phyloP scores from a whole-genome alignment of 1,284 basidiomycete species.

The Heterobasidion parviporum region DNA sequence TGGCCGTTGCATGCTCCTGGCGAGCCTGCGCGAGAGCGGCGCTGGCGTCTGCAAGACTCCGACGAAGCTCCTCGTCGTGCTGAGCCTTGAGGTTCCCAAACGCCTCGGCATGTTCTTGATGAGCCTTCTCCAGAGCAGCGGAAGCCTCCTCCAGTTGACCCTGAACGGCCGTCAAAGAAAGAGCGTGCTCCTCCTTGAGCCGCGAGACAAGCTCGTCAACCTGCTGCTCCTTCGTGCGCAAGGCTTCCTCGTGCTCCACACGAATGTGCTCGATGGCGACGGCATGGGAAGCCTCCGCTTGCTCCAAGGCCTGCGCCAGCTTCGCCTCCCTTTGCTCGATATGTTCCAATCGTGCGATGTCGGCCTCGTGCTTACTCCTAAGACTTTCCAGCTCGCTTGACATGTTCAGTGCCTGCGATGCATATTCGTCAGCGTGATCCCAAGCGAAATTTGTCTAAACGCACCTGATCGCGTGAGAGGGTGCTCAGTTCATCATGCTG shows the following conservation, averaged over 20 bases:
- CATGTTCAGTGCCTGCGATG: constrained; percentile 68
- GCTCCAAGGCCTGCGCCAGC: constrained; percentile 40
- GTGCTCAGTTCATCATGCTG: constrained; percentile 75
- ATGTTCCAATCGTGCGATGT: constrained; percentile 40
- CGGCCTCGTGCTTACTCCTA: constrained; percentile 49
- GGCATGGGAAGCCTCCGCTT: constrained; percentile 37
- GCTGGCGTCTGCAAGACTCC: constrained; percentile 32
- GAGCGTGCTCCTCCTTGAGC: constrained; percentile 34
- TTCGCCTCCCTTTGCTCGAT: constrained; percentile 49
- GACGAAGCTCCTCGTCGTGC: constrained; percentile 25
- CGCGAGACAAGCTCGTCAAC: constrained; percentile 36
- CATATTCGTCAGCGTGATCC: background rate
- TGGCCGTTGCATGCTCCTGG: constrained; percentile 42
- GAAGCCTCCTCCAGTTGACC: constrained; percentile 22
- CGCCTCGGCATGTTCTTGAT: constrained; percentile 24
- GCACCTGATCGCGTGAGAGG: constrained; percentile 74
- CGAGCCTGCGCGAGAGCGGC: constrained; percentile 32
- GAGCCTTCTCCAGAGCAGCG: constrained; percentile 19
- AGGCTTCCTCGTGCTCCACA: constrained; percentile 42
- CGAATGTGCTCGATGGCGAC: constrained; percentile 39
- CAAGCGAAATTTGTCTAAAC: constrained; percentile 9
- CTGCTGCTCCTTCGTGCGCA: constrained; percentile 44
- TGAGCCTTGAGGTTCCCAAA: constrained; percentile 27
- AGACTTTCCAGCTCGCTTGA: constrained; percentile 75
- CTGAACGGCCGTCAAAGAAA: constrained; percentile 18